These are phyloP conservation scores for Globisporangium cederbergense DNA, from an alignment of 352 stramenopile species.

Conservation along the genomic window DNA sequence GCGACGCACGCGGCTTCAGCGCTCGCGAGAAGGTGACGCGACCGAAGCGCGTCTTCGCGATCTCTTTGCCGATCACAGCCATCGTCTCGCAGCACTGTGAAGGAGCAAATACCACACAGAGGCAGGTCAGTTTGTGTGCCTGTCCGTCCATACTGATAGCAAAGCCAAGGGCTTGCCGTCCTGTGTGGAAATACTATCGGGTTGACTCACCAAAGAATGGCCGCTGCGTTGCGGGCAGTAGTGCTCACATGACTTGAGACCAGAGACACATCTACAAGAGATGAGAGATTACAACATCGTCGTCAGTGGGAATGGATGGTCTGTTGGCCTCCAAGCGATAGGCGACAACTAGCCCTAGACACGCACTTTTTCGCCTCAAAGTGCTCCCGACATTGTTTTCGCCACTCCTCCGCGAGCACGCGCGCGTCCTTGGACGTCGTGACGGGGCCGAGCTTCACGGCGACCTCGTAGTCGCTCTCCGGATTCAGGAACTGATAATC, in stretches of 20 bases:
- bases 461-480: conserved; percentile 70
- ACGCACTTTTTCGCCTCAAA: conserved; percentile 55
- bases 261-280: conserved; percentile 47
- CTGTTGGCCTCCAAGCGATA: neutral
- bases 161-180: neutral
- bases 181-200: neutral
- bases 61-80: conserved; percentile 43
- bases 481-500: conserved; percentile 83
- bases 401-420: conserved; percentile 64
- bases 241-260: conserved; percentile 38
- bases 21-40: conserved; percentile 62
- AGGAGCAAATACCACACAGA: neutral
- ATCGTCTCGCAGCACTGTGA: conserved; percentile 68
- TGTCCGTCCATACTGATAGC: neutral
- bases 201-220: conserved; percentile 52
- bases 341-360: neutral
- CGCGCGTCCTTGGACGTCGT: conserved; percentile 36
- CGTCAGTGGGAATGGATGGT: neutral
- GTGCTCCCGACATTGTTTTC: conserved; percentile 32
- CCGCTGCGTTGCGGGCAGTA: conserved; percentile 67
- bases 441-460: conserved; percentile 69
- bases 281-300: neutral
- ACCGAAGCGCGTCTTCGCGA: conserved; percentile 60
- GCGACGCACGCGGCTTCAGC: conserved; percentile 54
- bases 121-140: neutral